Evolutionary conservation across 805 yeast species (phyloP).

Genomic region (Metschnikowia lochheadii): DNA sequence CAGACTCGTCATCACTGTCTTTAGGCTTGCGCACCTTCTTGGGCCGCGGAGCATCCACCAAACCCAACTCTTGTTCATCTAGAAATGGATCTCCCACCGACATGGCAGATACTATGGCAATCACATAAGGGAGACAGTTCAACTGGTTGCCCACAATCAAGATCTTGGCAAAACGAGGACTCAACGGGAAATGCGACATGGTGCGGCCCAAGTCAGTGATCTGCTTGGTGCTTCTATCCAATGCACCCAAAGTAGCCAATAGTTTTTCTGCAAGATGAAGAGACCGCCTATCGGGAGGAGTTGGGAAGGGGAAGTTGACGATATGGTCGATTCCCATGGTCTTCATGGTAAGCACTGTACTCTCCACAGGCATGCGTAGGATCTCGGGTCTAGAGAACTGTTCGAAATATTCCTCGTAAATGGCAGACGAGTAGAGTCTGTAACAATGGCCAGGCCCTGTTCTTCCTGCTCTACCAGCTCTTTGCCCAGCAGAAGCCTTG

Average conservation of each 20-base stretch:
- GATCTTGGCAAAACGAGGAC: conserved; percentile 92
- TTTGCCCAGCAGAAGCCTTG: conserved; percentile 92
- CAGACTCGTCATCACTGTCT: conserved; percentile 32
- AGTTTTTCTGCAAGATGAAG: conserved; percentile 64
- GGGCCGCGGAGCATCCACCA: conserved; percentile 23
- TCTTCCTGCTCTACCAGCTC: conserved; percentile 97
- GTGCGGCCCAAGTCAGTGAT: conserved; percentile 77
- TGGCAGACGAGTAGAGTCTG: conserved; percentile 87
- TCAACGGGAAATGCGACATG: conserved; percentile 88
- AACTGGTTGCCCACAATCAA: conserved; percentile 82
- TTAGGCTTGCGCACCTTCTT: conserved; percentile 19
- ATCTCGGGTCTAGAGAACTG: conserved; percentile 89
- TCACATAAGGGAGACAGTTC: conserved; percentile 80
- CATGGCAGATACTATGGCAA: conserved; percentile 86
- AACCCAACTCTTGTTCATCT: conserved; percentile 69
- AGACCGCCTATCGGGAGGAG: conserved; percentile 71
- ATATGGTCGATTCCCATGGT: conserved; percentile 94
- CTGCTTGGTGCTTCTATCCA: conserved; percentile 45
- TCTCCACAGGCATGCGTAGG: conserved; percentile 91
- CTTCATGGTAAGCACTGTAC: conserved; percentile 93
- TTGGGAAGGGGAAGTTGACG: conserved; percentile 91
- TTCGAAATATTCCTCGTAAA: conserved; percentile 78
- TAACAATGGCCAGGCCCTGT: conserved; percentile 99
- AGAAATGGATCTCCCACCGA: conserved; percentile 93
- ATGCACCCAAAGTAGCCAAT: conserved; percentile 73